Evolutionary conservation across 495 filamentous ascomycete species (phyloP).

Genomic region (Chaetomidium leptoderma): DNA sequence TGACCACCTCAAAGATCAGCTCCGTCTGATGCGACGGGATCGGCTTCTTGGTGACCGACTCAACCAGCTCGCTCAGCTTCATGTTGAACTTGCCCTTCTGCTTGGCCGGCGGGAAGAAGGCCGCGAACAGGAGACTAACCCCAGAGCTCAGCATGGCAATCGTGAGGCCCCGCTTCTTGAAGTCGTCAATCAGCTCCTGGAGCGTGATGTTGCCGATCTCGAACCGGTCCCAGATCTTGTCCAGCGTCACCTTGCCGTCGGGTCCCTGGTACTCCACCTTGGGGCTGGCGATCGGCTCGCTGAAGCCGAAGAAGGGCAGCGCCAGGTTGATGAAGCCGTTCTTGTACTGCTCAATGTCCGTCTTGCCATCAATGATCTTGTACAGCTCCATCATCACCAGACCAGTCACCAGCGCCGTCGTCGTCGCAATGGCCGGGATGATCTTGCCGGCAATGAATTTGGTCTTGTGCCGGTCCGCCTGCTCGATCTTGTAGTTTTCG

Average conservation of each 20-base stretch:
- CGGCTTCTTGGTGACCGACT: constrained; percentile 83
- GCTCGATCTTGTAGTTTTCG: constrained; percentile 92
- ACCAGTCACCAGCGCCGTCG: constrained; percentile 92
- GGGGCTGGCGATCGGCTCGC: constrained; percentile 86
- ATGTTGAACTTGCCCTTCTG: constrained; percentile 64
- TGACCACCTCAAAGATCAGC: constrained; percentile 92
- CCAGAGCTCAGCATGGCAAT: constrained; percentile 95
- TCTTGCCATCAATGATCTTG: constrained; percentile 95
- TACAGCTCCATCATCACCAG: constrained; percentile 89
- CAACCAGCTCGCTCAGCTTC: constrained; percentile 77
- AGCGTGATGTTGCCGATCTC: constrained; percentile 85
- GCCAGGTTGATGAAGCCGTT: constrained; percentile 98
- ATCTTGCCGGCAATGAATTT: constrained; percentile 99
- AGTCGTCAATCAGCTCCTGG: constrained; percentile 74
- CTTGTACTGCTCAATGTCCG: constrained; percentile 94
- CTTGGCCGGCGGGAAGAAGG: constrained; percentile 87
- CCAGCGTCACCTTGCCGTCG: constrained; percentile 74
- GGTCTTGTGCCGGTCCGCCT: constrained; percentile 91
- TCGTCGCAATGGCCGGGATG: constrained; percentile 97
- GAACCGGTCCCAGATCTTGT: constrained; percentile 98
- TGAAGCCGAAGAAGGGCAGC: constrained; percentile 96
- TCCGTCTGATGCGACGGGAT: constrained; percentile 90
- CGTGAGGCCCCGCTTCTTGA: constrained; percentile 70
- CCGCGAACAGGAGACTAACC: constrained; percentile 92
- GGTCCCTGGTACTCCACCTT: constrained; percentile 81